A percentile compares a stretch with the other conserved stretches of the same genome.
Conservation (phyloP, 2,329 filamentous ascomycete species). For the Rhynchosporium graminicola region DNA sequence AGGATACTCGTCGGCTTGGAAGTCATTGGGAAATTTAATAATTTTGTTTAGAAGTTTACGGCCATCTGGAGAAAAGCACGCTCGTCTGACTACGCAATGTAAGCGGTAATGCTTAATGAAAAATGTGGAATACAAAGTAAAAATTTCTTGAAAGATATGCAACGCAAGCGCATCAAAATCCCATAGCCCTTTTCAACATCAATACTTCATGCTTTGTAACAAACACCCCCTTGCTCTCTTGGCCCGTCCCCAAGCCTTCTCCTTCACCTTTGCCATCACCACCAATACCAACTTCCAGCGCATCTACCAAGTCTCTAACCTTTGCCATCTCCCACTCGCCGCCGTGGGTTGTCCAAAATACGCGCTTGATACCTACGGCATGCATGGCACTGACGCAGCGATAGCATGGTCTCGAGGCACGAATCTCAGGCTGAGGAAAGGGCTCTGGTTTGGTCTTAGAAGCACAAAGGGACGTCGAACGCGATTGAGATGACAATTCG, state of each 20-base stretch:
- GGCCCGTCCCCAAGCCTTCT: constrained; percentile 38
- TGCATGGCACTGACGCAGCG: constrained; percentile 54
- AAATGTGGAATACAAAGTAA: neutral
- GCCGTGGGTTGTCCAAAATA: constrained; percentile 53
- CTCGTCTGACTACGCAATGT: neutral
- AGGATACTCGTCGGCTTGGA: no score
- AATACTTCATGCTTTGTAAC: constrained; percentile 56
- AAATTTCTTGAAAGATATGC: neutral
- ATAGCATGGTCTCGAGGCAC: constrained; percentile 51
- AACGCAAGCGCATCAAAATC: constrained; percentile 17
- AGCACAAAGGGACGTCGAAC: constrained; percentile 23
- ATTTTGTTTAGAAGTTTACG: no score
- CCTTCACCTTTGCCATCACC: constrained; percentile 47
- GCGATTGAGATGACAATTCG: constrained; percentile 42
- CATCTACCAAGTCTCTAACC: constrained; percentile 50
- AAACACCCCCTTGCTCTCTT: constrained; percentile 44
- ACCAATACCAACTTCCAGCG: constrained; percentile 43
- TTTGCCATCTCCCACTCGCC: constrained; percentile 54
- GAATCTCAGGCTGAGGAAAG: constrained; percentile 22
- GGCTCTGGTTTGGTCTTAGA: neutral
- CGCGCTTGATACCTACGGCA: constrained; percentile 52
- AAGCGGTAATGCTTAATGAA: neutral
- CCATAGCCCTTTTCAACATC: constrained; percentile 44
- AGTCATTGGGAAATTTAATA: no score
- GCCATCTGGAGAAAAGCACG: no score